A percentile compares a stretch with the other conserved stretches of the same genome.
Evolutionary conservation across 1,139 yeast genomes (phyloP).

Genomic region (Yamadazyma oceani): DNA sequence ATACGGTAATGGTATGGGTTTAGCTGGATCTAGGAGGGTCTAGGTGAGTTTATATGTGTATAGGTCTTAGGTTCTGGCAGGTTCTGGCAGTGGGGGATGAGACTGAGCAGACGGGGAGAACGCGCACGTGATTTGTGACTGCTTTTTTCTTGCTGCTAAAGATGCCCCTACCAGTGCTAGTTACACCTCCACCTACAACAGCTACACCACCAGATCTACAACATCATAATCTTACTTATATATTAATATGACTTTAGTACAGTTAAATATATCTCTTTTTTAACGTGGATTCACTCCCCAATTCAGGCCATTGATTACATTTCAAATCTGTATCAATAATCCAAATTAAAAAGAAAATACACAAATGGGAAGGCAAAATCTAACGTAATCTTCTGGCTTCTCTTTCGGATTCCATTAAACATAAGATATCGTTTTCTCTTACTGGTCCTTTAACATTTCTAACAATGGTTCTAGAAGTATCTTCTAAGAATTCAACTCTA

Average conservation of each 20-base stretch:
- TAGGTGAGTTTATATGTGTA: too few species aligned
- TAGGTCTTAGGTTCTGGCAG: too few species aligned
- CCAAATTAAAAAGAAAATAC: not conserved
- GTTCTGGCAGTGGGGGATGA: too few species aligned
- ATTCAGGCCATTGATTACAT: too few species aligned
- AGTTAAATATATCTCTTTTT: slow-evolving; percentile 1
- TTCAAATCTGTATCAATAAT: not conserved
- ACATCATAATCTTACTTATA: not conserved
- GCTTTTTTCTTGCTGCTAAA: too few species aligned
- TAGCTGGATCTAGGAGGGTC: too few species aligned
- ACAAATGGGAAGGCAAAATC: slow-evolving; percentile 4
- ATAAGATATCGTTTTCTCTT: slow-evolving; percentile 98
- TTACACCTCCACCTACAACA: not conserved
- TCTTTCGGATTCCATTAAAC: slow-evolving; percentile 99
- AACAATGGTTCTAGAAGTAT: slow-evolving; percentile 96
- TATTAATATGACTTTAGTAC: slow-evolving; percentile 3
- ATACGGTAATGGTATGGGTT: too few species aligned
- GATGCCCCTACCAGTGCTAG: too few species aligned
- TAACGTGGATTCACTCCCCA: too few species aligned
- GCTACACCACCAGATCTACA: not conserved
- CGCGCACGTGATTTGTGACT: too few species aligned
- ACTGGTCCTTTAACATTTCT: slow-evolving; percentile 99
- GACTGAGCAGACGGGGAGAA: too few species aligned
- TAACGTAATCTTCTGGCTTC: slow-evolving; percentile 84
- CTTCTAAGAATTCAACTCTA: slow-evolving; percentile 99